Percentiles rank a stretch among this genome's conserved stretches.
Evolutionary conservation across 306 rosid species (phyloP).

Genomic region (Notholithocarpus densiflorus): DNA sequence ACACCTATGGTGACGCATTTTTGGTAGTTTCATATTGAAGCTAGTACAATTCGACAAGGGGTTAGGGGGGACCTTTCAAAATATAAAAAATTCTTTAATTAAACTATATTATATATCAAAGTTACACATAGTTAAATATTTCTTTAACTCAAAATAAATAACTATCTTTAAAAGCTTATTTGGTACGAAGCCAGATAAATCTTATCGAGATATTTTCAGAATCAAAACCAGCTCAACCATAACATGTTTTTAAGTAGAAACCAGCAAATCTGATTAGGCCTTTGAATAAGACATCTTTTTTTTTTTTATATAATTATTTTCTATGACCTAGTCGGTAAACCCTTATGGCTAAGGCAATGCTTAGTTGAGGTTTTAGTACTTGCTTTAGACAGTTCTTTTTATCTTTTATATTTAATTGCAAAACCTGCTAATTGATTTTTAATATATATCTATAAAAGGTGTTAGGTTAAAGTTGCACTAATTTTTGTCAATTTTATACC

Average conservation of each 20-base stretch:
- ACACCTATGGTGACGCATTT: no score
- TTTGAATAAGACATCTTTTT: slow-evolving; percentile 7
- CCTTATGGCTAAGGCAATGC: neutral
- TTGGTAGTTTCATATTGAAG: neutral
- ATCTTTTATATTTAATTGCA: no score
- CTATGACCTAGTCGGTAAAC: neutral
- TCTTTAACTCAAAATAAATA: neutral
- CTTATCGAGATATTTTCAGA: slow-evolving; percentile 5
- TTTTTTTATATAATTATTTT: neutral
- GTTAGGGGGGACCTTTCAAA: neutral
- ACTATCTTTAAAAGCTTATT: neutral
- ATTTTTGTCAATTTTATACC: no score
- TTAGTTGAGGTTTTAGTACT: neutral
- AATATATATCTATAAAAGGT: no score
- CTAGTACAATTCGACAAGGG: neutral
- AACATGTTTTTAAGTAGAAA: slow-evolving; percentile 26
- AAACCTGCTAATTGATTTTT: no score
- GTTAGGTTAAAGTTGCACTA: no score
- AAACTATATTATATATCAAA: neutral
- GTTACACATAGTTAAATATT: neutral
- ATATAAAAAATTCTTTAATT: neutral
- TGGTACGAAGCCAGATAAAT: neutral
- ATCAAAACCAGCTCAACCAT: slow-evolving; percentile 13
- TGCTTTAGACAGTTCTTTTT: neutral
- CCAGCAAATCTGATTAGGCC: slow-evolving; percentile 23